phyloP scores from a whole-genome alignment of 305 asterid species.

The Euphrasia arctica region DNA sequence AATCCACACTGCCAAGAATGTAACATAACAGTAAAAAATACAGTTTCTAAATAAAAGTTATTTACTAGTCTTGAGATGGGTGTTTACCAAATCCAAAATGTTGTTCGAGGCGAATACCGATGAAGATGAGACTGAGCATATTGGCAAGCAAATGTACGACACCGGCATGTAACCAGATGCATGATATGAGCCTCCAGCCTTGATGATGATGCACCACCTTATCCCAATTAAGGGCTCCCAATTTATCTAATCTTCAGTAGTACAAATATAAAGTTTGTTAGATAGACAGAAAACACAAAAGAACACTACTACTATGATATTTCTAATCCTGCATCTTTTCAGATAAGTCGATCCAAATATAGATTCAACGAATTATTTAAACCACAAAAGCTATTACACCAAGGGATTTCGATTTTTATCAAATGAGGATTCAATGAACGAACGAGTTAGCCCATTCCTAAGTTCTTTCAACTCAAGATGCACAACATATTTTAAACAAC shows the following conservation, averaged over 20 bases:
- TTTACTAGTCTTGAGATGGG: neutral
- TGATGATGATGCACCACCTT: conserved; percentile 71
- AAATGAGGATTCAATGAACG: no score
- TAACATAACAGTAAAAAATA: neutral
- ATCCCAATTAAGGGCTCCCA: conserved; percentile 80
- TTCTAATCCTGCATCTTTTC: neutral
- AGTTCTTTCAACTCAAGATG: no score
- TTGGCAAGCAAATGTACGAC: conserved; percentile 68
- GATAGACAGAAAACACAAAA: neutral
- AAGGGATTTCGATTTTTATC: neutral
- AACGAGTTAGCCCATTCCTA: no score
- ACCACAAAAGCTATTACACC: neutral
- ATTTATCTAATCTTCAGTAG: conserved; percentile 48
- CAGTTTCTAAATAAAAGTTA: neutral
- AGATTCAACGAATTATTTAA: neutral
- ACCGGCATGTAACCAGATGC: conserved; percentile 95
- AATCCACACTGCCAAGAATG: conserved; percentile 46
- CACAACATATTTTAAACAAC: no score
- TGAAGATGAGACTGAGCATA: conserved; percentile 66
- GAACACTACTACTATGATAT: neutral
- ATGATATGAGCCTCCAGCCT: conserved; percentile 84
- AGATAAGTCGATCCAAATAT: neutral
- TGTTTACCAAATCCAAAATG: conserved; percentile 78
- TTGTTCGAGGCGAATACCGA: conserved; percentile 92
- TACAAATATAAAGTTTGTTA: conserved; percentile 12